A percentile compares a stretch with the other conserved stretches of the same genome.
Evolutionary conservation across 768 basidiomycete genomes (phyloP).

Genomic region (Podaxis mareebaensis): DNA sequence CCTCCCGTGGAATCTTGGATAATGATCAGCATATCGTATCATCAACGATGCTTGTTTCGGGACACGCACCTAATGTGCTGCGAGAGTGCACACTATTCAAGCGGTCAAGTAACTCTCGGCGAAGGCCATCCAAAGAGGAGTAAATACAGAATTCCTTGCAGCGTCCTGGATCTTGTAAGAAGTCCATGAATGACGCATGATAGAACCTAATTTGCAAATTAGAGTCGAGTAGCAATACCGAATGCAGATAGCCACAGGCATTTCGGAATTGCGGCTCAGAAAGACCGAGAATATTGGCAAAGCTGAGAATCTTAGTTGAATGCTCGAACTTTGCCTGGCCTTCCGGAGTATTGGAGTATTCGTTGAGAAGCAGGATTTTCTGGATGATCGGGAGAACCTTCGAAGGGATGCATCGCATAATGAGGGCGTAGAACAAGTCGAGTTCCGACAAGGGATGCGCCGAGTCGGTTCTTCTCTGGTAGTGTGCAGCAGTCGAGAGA

Average conservation of each 20-base stretch:
- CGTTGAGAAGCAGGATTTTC: background rate
- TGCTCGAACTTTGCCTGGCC: too few relatives aligned
- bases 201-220: background rate
- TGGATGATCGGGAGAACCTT: background rate
- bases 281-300: background rate
- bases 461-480: too few relatives aligned
- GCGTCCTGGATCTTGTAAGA: constrained; percentile 2
- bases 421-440: too few relatives aligned
- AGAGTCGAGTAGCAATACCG: background rate
- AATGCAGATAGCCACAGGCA: background rate
- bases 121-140: background rate
- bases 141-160: background rate
- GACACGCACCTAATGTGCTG: background rate
- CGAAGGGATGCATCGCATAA: background rate
- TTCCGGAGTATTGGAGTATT: too few relatives aligned
- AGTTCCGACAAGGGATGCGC: too few relatives aligned
- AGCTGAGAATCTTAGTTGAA: background rate
- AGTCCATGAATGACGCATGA: constrained; percentile 10
- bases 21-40: too few relatives aligned
- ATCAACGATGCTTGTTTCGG: too few relatives aligned
- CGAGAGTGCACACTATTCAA: background rate
- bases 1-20: too few relatives aligned
- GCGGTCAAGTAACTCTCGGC: background rate
- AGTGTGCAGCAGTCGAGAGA: too few relatives aligned
- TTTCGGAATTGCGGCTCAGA: background rate